These are phyloP conservation scores for Vachellia collinsii DNA, from an alignment of 306 rosid species.

Conservation along the genomic window DNA sequence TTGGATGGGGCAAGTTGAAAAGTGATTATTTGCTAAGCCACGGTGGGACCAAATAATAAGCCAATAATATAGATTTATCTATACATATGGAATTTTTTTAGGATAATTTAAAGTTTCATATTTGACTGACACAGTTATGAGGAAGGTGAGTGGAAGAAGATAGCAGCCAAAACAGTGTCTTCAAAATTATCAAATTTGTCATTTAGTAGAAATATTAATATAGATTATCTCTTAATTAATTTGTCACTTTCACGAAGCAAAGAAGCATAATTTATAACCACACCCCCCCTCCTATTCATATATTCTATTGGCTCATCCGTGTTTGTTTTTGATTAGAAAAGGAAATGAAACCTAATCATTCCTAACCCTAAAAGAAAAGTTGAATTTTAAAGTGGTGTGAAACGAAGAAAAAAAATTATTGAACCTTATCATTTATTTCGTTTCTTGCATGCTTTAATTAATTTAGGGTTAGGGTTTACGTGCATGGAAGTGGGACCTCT, in stretches of 20 bases:
- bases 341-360: slow-evolving; percentile 22
- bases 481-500: slow-evolving; percentile 52
- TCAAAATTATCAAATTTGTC: slow-evolving; percentile 30
- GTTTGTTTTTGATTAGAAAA: slow-evolving; percentile 23
- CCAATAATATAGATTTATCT: not conserved
- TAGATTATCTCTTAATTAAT: slow-evolving; percentile 31
- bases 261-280: slow-evolving; percentile 4
- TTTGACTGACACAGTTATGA: slow-evolving; percentile 30
- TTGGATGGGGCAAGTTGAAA: slow-evolving; percentile 33
- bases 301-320: slow-evolving; percentile 27
- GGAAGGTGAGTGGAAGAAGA: slow-evolving; percentile 7
- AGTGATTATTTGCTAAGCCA: slow-evolving; percentile 14
- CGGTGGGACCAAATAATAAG: slow-evolving; percentile 18
- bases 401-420: slow-evolving; percentile 16
- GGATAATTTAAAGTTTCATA: slow-evolving; percentile 21
- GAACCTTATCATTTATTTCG: not conserved
- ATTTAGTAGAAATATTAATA: slow-evolving; percentile 13
- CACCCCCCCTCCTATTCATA: not conserved
- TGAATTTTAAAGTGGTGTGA: slow-evolving; percentile 39
- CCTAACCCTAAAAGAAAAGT: slow-evolving; percentile 26
- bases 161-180: slow-evolving; percentile 6
- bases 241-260: slow-evolving; percentile 40
- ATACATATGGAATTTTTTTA: slow-evolving; percentile 13
- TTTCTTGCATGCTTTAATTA: slow-evolving; percentile 12
- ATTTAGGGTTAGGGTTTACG: slow-evolving; percentile 27